These are phyloP conservation scores for Pseudopyricularia cyperi DNA, from an alignment of 2,329 filamentous ascomycete genomes.

Conservation along the genomic window DNA sequence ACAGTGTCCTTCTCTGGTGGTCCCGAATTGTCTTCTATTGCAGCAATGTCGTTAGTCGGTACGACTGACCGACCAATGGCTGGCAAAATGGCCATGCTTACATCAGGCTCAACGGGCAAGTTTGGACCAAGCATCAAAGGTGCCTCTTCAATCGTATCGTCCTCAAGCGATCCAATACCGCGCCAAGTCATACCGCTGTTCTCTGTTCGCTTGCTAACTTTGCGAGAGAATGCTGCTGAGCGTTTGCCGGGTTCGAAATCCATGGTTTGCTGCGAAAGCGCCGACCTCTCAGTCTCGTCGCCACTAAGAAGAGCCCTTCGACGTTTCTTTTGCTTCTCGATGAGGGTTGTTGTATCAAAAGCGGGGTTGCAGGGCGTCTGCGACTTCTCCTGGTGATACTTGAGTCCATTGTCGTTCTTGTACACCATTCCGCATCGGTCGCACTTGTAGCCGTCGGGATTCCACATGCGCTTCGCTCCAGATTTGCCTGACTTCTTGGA, in stretches of 20 bases:
- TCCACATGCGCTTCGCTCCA: not conserved
- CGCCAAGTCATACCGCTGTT: not conserved
- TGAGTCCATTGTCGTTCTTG: constrained; percentile 45
- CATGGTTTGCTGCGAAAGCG: not conserved
- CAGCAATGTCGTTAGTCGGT: constrained; percentile 1
- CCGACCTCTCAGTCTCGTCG: not conserved
- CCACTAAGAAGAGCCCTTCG: not conserved
- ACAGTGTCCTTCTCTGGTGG: not conserved
- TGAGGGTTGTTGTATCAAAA: constrained; percentile 18
- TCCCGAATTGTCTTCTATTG: not conserved
- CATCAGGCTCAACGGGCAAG: not conserved
- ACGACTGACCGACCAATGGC: not conserved
- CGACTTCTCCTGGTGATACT: constrained; percentile 45
- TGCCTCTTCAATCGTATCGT: not conserved
- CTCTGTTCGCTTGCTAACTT: not conserved
- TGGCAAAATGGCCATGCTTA: constrained; percentile 1
- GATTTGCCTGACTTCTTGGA: not conserved
- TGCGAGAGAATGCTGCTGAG: not conserved
- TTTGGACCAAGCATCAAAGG: not conserved
- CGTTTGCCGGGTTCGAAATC: not conserved
- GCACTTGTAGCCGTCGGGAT: constrained; percentile 27
- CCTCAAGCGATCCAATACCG: not conserved
- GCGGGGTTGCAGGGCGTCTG: constrained; percentile 38
- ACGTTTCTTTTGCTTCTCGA: not conserved
- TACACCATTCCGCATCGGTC: constrained; percentile 39